Percentiles rank a stretch among this genome's conserved stretches.
Evolutionary conservation across 75 land plant species (phyloP).

Genomic region (Cupressus sempervirens): DNA sequence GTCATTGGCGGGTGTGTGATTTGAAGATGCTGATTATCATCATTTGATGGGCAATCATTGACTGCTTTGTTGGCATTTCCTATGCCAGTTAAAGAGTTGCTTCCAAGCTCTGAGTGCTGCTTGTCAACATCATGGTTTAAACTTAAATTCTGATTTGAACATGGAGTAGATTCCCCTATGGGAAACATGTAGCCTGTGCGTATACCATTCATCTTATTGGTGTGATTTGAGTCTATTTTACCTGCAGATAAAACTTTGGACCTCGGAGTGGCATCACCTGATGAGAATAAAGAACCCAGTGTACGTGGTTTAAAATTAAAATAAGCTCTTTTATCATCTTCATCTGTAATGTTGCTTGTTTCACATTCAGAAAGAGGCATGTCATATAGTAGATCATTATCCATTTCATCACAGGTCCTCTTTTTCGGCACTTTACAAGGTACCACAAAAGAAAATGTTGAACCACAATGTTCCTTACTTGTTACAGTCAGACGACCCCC

Average conservation of each 20-base stretch:
- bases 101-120: not conserved
- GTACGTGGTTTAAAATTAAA: conserved; percentile 49
- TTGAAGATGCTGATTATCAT: not conserved
- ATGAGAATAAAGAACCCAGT: conserved; percentile 32
- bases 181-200: not conserved
- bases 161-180: not conserved
- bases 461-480: conserved; percentile 66
- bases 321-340: conserved; percentile 19
- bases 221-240: conserved; percentile 1
- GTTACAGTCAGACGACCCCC: conserved; percentile 65
- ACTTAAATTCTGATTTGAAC: conserved; percentile 1
- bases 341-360: conserved; percentile 1
- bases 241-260: conserved; percentile 15
- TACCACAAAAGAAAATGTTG: conserved; percentile 74
- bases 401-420: conserved; percentile 40
- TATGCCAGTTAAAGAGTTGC: not conserved
- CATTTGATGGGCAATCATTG: conserved; percentile 7
- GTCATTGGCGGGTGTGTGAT: not conserved
- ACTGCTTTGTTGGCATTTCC: not conserved
- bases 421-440: conserved; percentile 48
- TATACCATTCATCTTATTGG: conserved; percentile 14
- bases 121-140: not conserved
- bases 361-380: conserved; percentile 19
- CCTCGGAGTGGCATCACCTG: conserved; percentile 24
- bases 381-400: conserved; percentile 31